Evolutionary conservation across 106 monocot species (phyloP), one percentile per base, ranked within the genome.

Genomic region (Gastrodia elata): DNA sequence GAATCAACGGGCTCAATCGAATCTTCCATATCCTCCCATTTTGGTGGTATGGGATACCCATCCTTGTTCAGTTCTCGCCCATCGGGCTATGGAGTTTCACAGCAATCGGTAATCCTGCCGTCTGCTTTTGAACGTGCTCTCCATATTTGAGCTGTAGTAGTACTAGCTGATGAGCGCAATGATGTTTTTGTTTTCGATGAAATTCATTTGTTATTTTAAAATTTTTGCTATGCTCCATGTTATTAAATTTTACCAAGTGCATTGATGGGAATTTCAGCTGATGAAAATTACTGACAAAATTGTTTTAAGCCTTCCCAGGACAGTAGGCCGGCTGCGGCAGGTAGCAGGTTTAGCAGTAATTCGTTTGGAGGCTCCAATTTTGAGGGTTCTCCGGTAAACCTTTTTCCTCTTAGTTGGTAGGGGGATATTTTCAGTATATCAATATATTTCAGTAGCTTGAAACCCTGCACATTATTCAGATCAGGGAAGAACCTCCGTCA

Each of bases 51-150:
- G 90, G 93, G 70, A 77, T 97, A 97, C 77, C 97, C 97, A 27
- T 97, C 97, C 7, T 81, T 97, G 81, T 97, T 97, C 71, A 93
- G 97, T 75, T 97, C 97, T 70, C 84, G 81, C 7, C 92, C 97
- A 70, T 83, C 94, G 30, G 91, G 91, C 44, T 84, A 81, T 80
- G 91, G 94, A 27, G 74, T 71, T 46, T 81, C 94, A 75, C 87
- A 91, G 72, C 80, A 82, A 80, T 41, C 79, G 86, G 91, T 94
- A 84, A 34, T 30, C 30, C 32, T 61, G 11, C 14, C 13, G 20
- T 61, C 3, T 32, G 30, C 32, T 32, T 61, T 27, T 32, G 30
- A 61, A 32, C 61, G 27, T 61, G n/a, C n/a, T n/a, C n/a, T n/a
- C n/a, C n/a, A n/a, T n/a, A n/a, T n/a, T n/a, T n/a, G n/a, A n/a